Evolutionary conservation across 257 asterid genomes (phyloP).

Genomic region (Vinca minor): DNA sequence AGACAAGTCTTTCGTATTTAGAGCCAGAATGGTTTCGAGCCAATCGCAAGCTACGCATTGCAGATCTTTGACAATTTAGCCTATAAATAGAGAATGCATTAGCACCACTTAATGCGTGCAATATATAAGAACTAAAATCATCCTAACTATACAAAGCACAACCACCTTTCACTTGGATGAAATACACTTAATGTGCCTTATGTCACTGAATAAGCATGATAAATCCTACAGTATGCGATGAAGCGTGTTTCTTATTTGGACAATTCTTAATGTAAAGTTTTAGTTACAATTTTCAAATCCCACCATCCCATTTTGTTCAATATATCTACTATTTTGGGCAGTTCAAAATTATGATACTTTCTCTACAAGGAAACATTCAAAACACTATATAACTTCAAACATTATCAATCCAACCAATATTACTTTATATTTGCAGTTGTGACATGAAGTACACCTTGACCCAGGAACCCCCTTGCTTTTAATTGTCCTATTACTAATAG

Average conservation of each 20-base stretch:
- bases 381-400: too few relatives aligned
- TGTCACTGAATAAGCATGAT: background rate
- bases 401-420: background rate
- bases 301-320: too few relatives aligned
- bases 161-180: background rate
- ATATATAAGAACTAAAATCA: background rate
- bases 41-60: conserved; percentile 44
- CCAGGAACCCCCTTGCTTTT: background rate
- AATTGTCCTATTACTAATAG: background rate
- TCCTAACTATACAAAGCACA: background rate
- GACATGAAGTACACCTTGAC: background rate
- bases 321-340: too few relatives aligned
- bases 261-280: background rate
- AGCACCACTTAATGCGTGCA: background rate
- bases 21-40: conserved; percentile 38
- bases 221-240: background rate
- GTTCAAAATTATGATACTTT: background rate
- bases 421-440: background rate
- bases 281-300: background rate
- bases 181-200: background rate
- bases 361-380: background rate
- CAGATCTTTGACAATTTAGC: conserved; percentile 47
- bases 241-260: too few relatives aligned
- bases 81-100: conserved; percentile 19
- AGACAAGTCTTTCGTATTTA: conserved; percentile 33